Evolutionary conservation across 2,329 filamentous ascomycete species (phyloP), one percentile per base, ranked within the genome.

Genomic region (Escovopsis weberi): DNA sequence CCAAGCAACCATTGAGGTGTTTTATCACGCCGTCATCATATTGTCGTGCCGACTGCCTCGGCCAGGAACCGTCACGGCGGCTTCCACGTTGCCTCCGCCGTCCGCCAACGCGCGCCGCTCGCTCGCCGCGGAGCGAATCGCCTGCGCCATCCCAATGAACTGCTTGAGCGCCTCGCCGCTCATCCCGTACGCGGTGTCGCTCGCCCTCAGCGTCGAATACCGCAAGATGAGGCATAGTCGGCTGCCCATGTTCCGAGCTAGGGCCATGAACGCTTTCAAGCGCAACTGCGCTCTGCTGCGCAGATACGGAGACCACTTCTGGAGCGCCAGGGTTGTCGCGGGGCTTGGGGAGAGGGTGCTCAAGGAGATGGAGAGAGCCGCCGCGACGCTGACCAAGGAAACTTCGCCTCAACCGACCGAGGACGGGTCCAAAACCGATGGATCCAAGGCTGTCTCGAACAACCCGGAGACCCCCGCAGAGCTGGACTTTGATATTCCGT

Each of bases 11-110:
- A 65, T 80, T 6, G 76, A 80, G 49, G 68, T 73, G 1, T 69
- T 81, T 12, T 81, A 81, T 50, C 75, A 80, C 50, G 74, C 75
- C 3, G 70, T 81, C 6, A 71, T 74, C 33, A 78, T 80, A 8
- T 59, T 80, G 2, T 79, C 75, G 0, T 78, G 73, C 40, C 67
- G 76, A n/a, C 65, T 71, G 5, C 62, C 69, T 4, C 55, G 66
- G 10, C 61, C 61, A 10, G 58, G 65, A 37, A 60, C 61, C 18
- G 45, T 57, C 30, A 56, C 60, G 1, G 63, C 59, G 36, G 65
- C 61, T 32, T 62, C 58, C 26, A 70, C 60, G 5, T 65, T 61
- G 35, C 73, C 57, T 39, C 68, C 58, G 12, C 66, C 64, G 23
- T 68, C 62, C 32, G 71, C 66, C 26, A 78, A 77, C 47, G 70